phyloP scores from a whole-genome alignment of 805 yeast species.

The Suhomyces sp. region DNA sequence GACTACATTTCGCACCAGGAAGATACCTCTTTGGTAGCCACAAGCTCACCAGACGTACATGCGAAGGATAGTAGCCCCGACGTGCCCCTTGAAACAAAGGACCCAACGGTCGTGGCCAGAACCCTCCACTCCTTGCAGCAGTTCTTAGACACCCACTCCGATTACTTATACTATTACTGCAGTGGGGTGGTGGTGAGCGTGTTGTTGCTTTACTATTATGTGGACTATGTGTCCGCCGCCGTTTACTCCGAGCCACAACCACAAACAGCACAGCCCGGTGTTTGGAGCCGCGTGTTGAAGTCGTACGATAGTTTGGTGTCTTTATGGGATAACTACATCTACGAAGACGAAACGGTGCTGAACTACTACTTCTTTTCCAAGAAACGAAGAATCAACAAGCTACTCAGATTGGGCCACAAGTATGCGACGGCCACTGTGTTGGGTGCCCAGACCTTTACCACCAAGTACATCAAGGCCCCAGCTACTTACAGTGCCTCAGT shows the following conservation, averaged over 20 bases:
- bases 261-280: background rate
- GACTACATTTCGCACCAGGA: slow-evolving; percentile 6
- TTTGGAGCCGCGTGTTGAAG: background rate
- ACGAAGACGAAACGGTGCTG: slow-evolving; percentile 2
- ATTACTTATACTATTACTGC: slow-evolving; percentile 15
- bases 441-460: background rate
- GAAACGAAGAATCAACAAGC: slow-evolving; percentile 2
- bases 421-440: background rate
- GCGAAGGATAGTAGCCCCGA: background rate
- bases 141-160: slow-evolving; percentile 15
- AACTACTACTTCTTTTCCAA: slow-evolving; percentile 1
- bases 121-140: slow-evolving; percentile 1
- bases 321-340: background rate
- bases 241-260: background rate
- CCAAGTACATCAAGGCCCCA: background rate
- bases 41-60: background rate
- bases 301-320: background rate
- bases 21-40: background rate
- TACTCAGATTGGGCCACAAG: background rate
- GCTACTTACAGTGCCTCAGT: too few species aligned
- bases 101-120: background rate
- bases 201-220: background rate
- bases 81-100: background rate
- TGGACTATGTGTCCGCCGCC: background rate
- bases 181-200: slow-evolving; percentile 3